phyloP scores from a whole-genome alignment of 2,329 filamentous ascomycete species.

The Colletotrichum kahawae region DNA sequence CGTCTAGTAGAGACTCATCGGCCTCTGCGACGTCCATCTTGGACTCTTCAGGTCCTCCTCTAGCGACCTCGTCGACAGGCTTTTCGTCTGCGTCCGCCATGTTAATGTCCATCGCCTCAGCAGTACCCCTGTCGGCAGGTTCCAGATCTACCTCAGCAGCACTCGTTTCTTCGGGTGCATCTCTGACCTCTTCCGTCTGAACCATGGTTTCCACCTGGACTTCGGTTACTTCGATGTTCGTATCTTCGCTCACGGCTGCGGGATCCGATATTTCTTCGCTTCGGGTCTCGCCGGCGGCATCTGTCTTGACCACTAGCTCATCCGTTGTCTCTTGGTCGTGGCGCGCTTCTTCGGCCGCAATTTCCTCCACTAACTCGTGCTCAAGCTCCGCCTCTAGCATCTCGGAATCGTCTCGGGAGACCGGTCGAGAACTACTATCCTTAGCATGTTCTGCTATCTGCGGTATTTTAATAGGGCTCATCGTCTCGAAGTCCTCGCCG shows the following conservation, averaged over 20 bases:
- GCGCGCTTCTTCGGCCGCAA: background rate
- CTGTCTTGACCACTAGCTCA: background rate
- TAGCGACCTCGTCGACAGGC: background rate
- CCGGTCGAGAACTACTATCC: background rate
- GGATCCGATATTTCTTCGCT: background rate
- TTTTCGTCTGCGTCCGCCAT: constrained; percentile 13
- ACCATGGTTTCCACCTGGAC: background rate
- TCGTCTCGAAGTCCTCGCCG: constrained; percentile 10
- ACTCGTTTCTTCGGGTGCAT: background rate
- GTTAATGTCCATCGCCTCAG: constrained; percentile 8
- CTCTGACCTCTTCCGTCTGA: background rate
- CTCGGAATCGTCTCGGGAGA: background rate
- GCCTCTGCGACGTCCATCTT: constrained; percentile 10
- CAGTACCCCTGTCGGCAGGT: background rate
- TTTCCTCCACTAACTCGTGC: constrained; percentile 10
- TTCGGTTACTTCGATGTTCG: background rate
- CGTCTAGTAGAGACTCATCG: constrained; percentile 3
- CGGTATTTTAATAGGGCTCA: constrained; percentile 17
- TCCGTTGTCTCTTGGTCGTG: background rate
- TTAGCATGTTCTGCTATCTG: background rate
- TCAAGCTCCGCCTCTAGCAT: constrained; percentile 8
- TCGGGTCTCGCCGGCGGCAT: background rate
- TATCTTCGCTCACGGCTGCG: background rate
- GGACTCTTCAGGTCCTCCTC: background rate
- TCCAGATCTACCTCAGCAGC: background rate